Evolutionary conservation across 495 filamentous ascomycete species (phyloP), one percentile per base, ranked within the genome.

Genomic region (Lentithecium fluviatile): DNA sequence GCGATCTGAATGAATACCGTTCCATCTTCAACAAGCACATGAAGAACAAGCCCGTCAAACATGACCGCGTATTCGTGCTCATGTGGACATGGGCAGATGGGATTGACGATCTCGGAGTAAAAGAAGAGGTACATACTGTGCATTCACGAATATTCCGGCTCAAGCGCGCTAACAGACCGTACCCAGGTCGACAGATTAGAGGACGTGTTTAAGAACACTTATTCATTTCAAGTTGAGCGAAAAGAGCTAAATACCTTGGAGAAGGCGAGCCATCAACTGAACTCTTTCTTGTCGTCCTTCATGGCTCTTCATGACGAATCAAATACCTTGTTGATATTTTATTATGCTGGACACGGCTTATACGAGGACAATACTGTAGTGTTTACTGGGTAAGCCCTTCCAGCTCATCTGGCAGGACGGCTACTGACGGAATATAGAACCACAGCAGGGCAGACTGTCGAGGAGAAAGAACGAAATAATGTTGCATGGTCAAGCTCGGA

Each of bases 271-370:
- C 48, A 58, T n/a, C 58, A 59, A 54, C 52, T 69, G 12, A 52
- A 56, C 23, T 25, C 20, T 0, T 36, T 4, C 7, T 19, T 66
- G 11, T 34, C 50, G 6, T 34, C 45, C 2, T 63, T 69, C 45
- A 53, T 66, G 24, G 23, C 36, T 5, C 21, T 47, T 5, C 29
- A 69, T 51, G 63, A 66, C 23, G 25, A 38, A 17, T 48, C 46
- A 37, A 24, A 62, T 29, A 45, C 29, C 13, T 37, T 62, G 26
- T 32, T 66, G 40, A 69, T 69, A 15, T 32, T 69, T 6, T 69
- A 66, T 50, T 69, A 69, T 43, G 64, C 52, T 50, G 66, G 66
- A 6, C 66, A 69, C 26, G 66, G 66, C 23, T 17, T 21, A 4
- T 62, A 48, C 34, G 42, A 54, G 34, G 37, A 57, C 19, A 55